Conservation (phyloP, 2,329 filamentous ascomycete species). For the Mollisia scopiformis region DNA sequence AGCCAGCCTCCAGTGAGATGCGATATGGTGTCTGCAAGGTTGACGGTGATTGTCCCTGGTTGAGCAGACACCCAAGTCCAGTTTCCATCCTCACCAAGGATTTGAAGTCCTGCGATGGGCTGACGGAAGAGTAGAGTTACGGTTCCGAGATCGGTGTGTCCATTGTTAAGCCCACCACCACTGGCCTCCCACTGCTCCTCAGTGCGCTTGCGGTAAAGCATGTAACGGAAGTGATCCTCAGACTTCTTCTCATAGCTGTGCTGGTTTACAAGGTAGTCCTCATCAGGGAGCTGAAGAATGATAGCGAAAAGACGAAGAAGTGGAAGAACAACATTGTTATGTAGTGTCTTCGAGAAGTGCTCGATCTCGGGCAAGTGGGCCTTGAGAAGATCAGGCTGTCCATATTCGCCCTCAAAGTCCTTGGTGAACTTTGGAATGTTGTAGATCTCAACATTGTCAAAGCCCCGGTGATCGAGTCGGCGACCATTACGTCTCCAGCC, state of each 20-base stretch:
- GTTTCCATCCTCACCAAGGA: slow-evolving; percentile 49
- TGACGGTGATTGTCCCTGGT: slow-evolving; percentile 54
- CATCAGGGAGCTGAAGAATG: slow-evolving; percentile 60
- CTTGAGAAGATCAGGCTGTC: slow-evolving; percentile 50
- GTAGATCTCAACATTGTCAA: slow-evolving; percentile 61
- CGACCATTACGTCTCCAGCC: slow-evolving; percentile 54
- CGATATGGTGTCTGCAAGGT: slow-evolving; percentile 52
- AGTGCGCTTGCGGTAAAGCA: slow-evolving; percentile 57
- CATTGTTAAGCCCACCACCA: slow-evolving; percentile 47
- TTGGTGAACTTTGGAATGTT: slow-evolving; percentile 62
- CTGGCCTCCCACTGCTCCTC: slow-evolving; percentile 49
- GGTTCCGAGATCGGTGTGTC: slow-evolving; percentile 60
- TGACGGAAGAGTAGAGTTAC: slow-evolving; percentile 61
- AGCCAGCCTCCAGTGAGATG: slow-evolving; percentile 52
- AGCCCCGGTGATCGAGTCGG: slow-evolving; percentile 17
- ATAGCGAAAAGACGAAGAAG: slow-evolving; percentile 64
- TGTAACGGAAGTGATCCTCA: slow-evolving; percentile 65
- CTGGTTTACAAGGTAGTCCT: slow-evolving; percentile 56
- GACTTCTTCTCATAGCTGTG: slow-evolving; percentile 61
- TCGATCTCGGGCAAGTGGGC: slow-evolving; percentile 59
- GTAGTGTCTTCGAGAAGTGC: slow-evolving; percentile 47
- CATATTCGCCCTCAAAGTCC: slow-evolving; percentile 42
- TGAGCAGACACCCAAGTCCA: slow-evolving; percentile 56
- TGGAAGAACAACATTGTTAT: slow-evolving; percentile 58
- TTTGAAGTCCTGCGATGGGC: slow-evolving; percentile 59